phyloP scores from a whole-genome alignment of 1,139 yeast genomes.

The Pichia sp. region DNA sequence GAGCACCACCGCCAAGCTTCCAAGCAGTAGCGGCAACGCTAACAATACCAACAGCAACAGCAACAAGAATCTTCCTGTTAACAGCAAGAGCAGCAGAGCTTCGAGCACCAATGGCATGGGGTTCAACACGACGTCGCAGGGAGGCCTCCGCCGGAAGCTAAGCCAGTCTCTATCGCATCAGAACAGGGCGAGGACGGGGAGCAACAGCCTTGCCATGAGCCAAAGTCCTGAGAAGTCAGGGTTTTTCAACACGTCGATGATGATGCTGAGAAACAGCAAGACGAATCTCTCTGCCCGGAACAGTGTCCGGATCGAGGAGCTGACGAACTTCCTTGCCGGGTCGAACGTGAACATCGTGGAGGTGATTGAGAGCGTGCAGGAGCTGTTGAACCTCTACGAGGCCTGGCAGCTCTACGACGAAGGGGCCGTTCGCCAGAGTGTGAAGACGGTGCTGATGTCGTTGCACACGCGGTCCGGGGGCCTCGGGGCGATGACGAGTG shows the following conservation, averaged over 20 bases:
- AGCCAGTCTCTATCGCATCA: constrained; percentile 3
- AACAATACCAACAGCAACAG: too few species aligned
- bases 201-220: neutral
- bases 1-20: too few species aligned
- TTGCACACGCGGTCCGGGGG: constrained; percentile 1
- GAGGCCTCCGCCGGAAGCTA: constrained; percentile 12
- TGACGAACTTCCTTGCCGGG: constrained; percentile 66
- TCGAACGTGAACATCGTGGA: constrained; percentile 77
- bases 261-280: neutral
- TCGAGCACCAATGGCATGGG: too few species aligned
- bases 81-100: too few species aligned
- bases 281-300: neutral
- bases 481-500: neutral
- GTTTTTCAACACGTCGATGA: neutral
- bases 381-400: constrained; percentile 72
- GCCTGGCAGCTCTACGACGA: constrained; percentile 87
- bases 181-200: neutral
- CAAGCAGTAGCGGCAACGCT: too few species aligned
- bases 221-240: constrained; percentile 8
- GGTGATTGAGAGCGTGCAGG: constrained; percentile 80
- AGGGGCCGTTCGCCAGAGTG: constrained; percentile 27
- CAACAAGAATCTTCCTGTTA: too few species aligned
- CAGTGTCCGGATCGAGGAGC: constrained; percentile 28
- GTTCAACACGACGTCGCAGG: too few species aligned
- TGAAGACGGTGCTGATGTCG: constrained; percentile 20